Percentiles rank a stretch among this genome's conserved stretches.
Evolutionary conservation across 2,329 filamentous ascomycete species (phyloP).

Genomic region (Shiraia sp.): DNA sequence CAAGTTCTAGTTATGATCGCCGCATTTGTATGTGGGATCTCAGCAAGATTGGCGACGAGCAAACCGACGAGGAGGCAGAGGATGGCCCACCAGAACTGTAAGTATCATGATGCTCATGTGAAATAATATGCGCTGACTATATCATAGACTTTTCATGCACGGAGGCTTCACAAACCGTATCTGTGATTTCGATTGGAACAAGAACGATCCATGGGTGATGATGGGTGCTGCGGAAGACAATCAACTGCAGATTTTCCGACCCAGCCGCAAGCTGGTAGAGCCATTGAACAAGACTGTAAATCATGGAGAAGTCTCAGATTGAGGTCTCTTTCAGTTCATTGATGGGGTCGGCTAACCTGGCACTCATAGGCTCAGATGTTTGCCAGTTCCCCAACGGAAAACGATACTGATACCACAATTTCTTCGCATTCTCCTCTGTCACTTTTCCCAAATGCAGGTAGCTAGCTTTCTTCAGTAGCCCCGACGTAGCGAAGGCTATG

Average conservation of each 20-base stretch:
- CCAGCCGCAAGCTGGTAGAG: conserved; percentile 44
- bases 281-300: conserved; percentile 39
- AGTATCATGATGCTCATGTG: conserved; percentile 43
- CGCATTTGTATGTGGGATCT: conserved; percentile 97
- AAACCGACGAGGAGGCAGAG: conserved; percentile 90
- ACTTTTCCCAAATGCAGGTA: too few relatives aligned
- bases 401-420: not conserved
- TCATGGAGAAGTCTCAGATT: conserved; percentile 46
- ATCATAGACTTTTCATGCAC: conserved; percentile 86
- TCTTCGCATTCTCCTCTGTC: too few relatives aligned
- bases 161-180: conserved; percentile 97
- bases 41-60: conserved; percentile 88
- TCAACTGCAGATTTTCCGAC: conserved; percentile 79
- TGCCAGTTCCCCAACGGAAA: too few relatives aligned
- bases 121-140: conserved; percentile 9
- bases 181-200: conserved; percentile 97
- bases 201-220: conserved; percentile 94
- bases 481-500: too few relatives aligned
- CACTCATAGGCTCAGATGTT: not conserved
- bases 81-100: conserved; percentile 94
- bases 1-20: conserved; percentile 89
- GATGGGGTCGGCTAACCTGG: conserved; percentile 3
- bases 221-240: conserved; percentile 97
- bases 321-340: conserved; percentile 7
- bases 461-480: too few relatives aligned